Evolutionary conservation across 768 basidiomycete species (phyloP), one percentile per base, ranked within the genome.

Genomic region (Nidula microcarpa): DNA sequence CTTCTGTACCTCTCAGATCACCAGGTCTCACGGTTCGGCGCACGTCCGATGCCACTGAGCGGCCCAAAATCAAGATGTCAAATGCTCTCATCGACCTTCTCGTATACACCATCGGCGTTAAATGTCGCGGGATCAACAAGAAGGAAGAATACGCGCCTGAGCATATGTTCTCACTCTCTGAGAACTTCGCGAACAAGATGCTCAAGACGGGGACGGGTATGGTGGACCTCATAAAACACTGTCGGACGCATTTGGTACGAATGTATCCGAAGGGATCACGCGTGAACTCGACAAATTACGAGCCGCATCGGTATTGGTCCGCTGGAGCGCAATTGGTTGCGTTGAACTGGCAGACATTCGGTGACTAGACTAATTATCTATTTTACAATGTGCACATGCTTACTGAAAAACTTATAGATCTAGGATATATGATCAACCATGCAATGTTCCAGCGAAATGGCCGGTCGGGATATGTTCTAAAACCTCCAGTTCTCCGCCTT

Each of bases 271-370:
- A 88, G 62, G 95, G 92, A 5, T 85, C 77, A 46, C 74, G 96
- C 52, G 71, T 99, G 47, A 84, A 76, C 53, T 94, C 91, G 53
- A 86, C 86, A 6, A 99, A 99, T 65, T 99, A 88, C 62, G 82
- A 91, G 59, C 96, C 96, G 3, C 87, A 94, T 69, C 81, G 87
- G 16, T 95, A 85, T 65, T 99, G 97, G 97, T 81, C 84, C 1
- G 85, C 86, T 1, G 97, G 97, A 6, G 82, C 85, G 4, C 96
- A 98, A 66, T 69, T 98, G 33, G 94, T 96, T 0, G 93, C 97
- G 4, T 79, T 99, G 54, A 99, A 99, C 67, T 97, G 94, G 91
- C 97, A 99, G 68, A 98, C 95, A 0, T 87, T 85, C 60, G 94
- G 93, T 94, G 43, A 48, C 37, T 17, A 17, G 47, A 18, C 43